Percentiles rank a stretch among this genome's conserved stretches.
Evolutionary conservation across 1,139 yeast species (phyloP).

Genomic region (Protomyces inouyei): DNA sequence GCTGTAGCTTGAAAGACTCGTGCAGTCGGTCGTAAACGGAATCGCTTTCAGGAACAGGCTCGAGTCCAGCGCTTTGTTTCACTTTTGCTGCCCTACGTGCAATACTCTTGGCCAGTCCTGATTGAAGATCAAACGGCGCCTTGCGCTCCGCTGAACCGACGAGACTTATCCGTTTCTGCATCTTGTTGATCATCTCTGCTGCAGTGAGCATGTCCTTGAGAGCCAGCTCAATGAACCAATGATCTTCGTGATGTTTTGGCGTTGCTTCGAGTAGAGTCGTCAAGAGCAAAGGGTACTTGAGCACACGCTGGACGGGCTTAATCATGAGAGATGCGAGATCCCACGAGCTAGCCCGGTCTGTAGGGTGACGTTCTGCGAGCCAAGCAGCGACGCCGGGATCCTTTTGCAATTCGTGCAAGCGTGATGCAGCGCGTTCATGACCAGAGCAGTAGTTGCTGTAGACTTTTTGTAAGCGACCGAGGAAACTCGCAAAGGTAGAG

Average conservation of each 20-base stretch:
- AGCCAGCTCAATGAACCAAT: constrained; percentile 37
- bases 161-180: constrained; percentile 29
- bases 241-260: constrained; percentile 38
- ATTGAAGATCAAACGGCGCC: constrained; percentile 10
- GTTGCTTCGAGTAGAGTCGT: constrained; percentile 35
- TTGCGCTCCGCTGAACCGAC: constrained; percentile 11
- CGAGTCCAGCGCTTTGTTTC: constrained; percentile 11
- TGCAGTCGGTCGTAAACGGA: constrained; percentile 7
- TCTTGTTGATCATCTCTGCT: constrained; percentile 38
- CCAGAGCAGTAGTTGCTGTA: constrained; percentile 28
- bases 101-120: constrained; percentile 25
- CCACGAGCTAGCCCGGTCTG: constrained; percentile 42
- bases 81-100: constrained; percentile 16
- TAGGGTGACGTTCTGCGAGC: constrained; percentile 35
- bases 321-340: constrained; percentile 43
- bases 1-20: constrained; percentile 5
- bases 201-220: constrained; percentile 34
- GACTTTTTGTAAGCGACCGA: constrained; percentile 25
- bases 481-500: constrained; percentile 17
- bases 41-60: constrained; percentile 1
- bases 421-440: constrained; percentile 25
- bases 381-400: constrained; percentile 38
- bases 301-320: constrained; percentile 45
- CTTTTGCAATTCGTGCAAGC: constrained; percentile 16
- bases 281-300: constrained; percentile 44